Evolutionary conservation across 306 rosid genomes (phyloP).

Genomic region (Pueraria montana): DNA sequence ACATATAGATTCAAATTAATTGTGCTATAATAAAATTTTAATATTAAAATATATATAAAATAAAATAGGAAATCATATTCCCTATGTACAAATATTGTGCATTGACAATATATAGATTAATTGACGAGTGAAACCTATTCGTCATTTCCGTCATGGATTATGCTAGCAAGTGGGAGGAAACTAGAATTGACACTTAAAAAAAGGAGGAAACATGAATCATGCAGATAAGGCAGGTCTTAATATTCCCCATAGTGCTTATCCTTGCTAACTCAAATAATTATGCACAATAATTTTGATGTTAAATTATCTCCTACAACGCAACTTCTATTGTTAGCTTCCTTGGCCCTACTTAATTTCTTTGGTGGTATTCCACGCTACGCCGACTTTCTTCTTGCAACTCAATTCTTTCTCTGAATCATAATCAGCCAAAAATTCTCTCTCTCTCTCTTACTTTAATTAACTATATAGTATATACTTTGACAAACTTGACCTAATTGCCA

Average conservation of each 20-base stretch:
- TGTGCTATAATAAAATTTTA: not conserved
- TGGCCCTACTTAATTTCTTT: conserved; percentile 28
- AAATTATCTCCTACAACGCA: conserved; percentile 9
- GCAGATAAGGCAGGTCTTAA: conserved; percentile 14
- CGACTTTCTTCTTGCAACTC: conserved; percentile 46
- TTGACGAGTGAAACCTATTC: not conserved
- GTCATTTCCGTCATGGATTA: conserved; percentile 31
- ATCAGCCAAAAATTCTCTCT: not conserved
- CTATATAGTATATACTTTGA: conserved; percentile 26
- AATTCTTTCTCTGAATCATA: conserved; percentile 40
- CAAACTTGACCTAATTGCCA: conserved; percentile 28
- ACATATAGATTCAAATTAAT: not conserved
- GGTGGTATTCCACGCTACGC: conserved; percentile 55
- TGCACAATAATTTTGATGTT: conserved; percentile 38
- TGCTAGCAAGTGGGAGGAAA: conserved; percentile 21
- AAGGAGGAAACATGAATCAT: conserved; percentile 17
- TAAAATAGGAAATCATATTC: not conserved
- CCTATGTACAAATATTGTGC: conserved; percentile 3
- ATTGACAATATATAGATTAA: conserved; percentile 1
- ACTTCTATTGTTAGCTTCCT: conserved; percentile 9
- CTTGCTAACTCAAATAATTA: conserved; percentile 29
- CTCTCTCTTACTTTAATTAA: conserved; percentile 18
- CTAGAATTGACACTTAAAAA: conserved; percentile 12
- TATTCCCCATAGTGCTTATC: conserved; percentile 23
- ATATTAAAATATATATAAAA: not conserved